Evolutionary conservation across 2,329 filamentous ascomycete species (phyloP), one percentile per base, ranked within the genome.

Genomic region (Pestalotiopsis fici): DNA sequence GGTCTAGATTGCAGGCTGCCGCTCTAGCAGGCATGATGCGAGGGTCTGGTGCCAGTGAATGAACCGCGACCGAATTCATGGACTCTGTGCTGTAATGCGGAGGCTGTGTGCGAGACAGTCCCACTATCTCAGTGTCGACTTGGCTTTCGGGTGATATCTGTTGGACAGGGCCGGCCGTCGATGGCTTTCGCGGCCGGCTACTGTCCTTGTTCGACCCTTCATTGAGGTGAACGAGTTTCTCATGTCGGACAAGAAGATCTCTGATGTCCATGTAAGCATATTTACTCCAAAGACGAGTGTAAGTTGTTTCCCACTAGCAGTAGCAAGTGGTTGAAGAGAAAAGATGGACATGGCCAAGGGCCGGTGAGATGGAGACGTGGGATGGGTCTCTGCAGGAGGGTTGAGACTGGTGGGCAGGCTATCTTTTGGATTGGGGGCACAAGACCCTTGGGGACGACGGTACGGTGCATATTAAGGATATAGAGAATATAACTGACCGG

Each of bases 201-300:
- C 79, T 83, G 73, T 89, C 86, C 71, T 87, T 88, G 76, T 79
- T 85, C 71, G 76, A 76, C 31, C 83, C 84, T 77, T 89, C 86
- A 78, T 87, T 89, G 75, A 88, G 83, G 75, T 90, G 88, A 73
- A 89, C 87, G 72, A 90, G 85, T 79, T 89, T 90, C 79, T 89
- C 86, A 79, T 90, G 88, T 70, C 88, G 84, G 69, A 88, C 86
- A 71, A 90, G 83, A 69, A 90, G 84, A 77, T 90, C 88, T 71
- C 87, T 90, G 80, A 87, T 88, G 79, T 88, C 83, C 86, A 88
- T 88, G 81, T 86, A 86, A 88, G 85, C 79, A 80, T 80, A 73
- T 75, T 74, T 74, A 74, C 76, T 72, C 67, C 62, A 62, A 71
- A 31, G 59, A 66, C 65, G 59, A 59, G 43, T 55, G 21, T n/a